phyloP scores from a whole-genome alignment of 441 rosid species.

The Oxalis stricta region DNA sequence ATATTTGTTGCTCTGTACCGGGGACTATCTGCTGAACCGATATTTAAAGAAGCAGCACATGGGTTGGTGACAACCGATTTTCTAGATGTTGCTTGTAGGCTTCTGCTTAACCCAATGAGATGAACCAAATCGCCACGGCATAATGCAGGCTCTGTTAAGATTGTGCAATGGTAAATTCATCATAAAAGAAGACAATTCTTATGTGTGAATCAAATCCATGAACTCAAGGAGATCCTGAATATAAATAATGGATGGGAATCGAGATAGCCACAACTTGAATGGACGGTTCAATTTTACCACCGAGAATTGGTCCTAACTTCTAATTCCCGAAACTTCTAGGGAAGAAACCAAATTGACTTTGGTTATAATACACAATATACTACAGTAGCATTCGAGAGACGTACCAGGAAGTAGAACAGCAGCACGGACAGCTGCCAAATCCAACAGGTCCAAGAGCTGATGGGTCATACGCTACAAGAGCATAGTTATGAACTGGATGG shows the following conservation, averaged over 20 bases:
- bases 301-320: background rate
- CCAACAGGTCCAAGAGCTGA: slow-evolving; percentile 62
- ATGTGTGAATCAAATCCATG: no score
- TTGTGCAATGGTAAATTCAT: slow-evolving; percentile 5
- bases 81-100: slow-evolving; percentile 84
- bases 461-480: slow-evolving; percentile 86
- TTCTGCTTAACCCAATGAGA: slow-evolving; percentile 83
- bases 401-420: slow-evolving; percentile 89
- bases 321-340: no score
- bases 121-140: slow-evolving; percentile 83
- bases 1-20: slow-evolving; percentile 88
- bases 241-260: no score
- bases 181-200: background rate
- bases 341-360: no score
- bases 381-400: slow-evolving; percentile 7
- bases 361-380: no score
- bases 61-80: slow-evolving; percentile 87
- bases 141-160: slow-evolving; percentile 63
- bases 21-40: slow-evolving; percentile 73
- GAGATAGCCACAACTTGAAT: no score
- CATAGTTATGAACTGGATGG: slow-evolving; percentile 95
- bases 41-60: slow-evolving; percentile 68
- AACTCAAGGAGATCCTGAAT: no score
- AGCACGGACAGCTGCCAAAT: slow-evolving; percentile 62
- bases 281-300: background rate